phyloP scores from a whole-genome alignment of 495 filamentous ascomycete genomes.

The Aspergillus mulundensis region DNA sequence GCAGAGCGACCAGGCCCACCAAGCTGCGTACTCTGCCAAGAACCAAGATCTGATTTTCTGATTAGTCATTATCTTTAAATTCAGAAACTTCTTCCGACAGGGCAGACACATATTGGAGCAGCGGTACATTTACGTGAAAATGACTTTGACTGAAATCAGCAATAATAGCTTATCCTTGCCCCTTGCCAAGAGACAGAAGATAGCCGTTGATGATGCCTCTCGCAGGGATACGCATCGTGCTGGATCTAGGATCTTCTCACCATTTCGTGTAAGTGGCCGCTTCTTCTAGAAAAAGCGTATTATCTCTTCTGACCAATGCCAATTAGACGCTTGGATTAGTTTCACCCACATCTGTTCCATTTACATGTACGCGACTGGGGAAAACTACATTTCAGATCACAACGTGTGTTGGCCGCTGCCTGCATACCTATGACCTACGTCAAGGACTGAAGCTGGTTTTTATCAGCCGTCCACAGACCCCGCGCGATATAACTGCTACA shows the following conservation, averaged over 20 bases:
- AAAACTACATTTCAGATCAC: constrained; percentile 97
- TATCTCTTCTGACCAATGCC: background rate
- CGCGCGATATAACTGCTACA: constrained; percentile 78
- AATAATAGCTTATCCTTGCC: background rate
- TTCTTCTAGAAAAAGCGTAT: background rate
- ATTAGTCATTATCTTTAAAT: background rate
- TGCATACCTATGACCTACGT: constrained; percentile 93
- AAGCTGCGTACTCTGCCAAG: too few relatives aligned
- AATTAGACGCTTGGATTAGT: constrained; percentile 83
- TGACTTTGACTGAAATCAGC: background rate
- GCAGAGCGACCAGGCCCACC: too few relatives aligned
- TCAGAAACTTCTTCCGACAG: background rate
- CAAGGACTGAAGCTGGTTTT: constrained; percentile 88
- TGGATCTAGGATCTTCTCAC: constrained; percentile 3
- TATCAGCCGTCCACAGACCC: constrained; percentile 84
- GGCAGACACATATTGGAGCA: background rate
- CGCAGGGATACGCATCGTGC: background rate
- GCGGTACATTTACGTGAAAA: background rate
- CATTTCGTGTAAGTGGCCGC: background rate
- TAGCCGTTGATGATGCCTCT: background rate
- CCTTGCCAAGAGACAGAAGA: constrained; percentile 1
- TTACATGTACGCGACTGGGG: constrained; percentile 80
- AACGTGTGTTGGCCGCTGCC: constrained; percentile 79
- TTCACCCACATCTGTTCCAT: constrained; percentile 83
- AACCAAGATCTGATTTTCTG: too few relatives aligned